Conservation (phyloP, 2,329 filamentous ascomycete species). For the Penicillium sp. region DNA sequence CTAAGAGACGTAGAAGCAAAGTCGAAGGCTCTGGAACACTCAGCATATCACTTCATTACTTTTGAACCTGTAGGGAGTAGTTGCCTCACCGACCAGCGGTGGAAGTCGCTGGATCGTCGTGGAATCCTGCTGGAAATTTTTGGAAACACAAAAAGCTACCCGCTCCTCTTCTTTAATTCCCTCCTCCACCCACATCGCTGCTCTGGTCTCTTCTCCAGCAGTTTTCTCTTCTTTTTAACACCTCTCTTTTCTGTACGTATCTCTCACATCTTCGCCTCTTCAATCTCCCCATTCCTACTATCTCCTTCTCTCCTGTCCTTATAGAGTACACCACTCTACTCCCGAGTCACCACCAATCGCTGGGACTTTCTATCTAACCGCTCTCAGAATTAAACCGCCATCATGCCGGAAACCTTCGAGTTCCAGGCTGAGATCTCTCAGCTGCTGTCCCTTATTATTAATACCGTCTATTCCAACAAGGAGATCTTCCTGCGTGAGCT, state of each 20-base stretch:
- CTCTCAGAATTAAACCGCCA: conserved; percentile 34
- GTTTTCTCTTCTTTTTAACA: conserved; percentile 19
- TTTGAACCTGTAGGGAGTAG: conserved; percentile 1
- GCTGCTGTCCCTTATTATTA: conserved; percentile 99
- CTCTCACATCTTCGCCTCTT: conserved; percentile 5
- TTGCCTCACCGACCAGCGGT: conserved; percentile 26
- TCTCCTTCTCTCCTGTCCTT: conserved; percentile 3
- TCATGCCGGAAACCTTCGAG: conserved; percentile 97
- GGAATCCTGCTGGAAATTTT: conserved; percentile 34
- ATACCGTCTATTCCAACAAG: conserved; percentile 99
- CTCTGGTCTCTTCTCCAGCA: conserved; percentile 18
- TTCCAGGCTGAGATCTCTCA: conserved; percentile 99
- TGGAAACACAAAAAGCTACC: conserved; percentile 29
- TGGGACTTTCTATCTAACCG: conserved; percentile 4
- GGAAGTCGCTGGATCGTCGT: conserved; percentile 41
- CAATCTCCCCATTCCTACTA: neutral
- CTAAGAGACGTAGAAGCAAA: neutral
- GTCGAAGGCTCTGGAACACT: conserved; percentile 21
- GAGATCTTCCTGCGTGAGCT: conserved; percentile 99
- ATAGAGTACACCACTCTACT: neutral
- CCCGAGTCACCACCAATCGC: neutral
- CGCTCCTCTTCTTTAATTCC: conserved; percentile 16
- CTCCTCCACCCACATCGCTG: conserved; percentile 14
- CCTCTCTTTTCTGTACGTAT: conserved; percentile 6
- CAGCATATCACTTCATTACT: neutral